Conservation (phyloP, 1,139 yeast genomes). For the Yamadazyma triangularis region DNA sequence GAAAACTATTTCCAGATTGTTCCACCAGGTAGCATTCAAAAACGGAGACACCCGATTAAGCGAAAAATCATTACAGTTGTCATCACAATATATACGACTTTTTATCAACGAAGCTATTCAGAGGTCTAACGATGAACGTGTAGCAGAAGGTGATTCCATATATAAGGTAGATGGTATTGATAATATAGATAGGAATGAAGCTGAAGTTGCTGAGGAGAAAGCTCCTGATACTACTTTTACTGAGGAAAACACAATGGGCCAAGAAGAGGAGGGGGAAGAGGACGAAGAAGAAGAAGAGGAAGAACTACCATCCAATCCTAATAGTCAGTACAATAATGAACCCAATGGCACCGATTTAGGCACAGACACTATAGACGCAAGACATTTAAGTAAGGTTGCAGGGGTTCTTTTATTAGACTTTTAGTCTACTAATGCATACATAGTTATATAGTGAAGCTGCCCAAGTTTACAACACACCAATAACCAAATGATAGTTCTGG, state of each 20-base stretch:
- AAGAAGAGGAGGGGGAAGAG: conserved; percentile 3
- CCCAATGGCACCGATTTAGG: background rate
- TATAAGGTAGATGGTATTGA: conserved; percentile 31
- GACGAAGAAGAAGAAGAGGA: conserved; percentile 2
- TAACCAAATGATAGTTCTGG: conserved; percentile 24
- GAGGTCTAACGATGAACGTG: conserved; percentile 53
- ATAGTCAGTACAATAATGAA: background rate
- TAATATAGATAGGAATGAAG: conserved; percentile 15
- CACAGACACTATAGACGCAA: conserved; percentile 40
- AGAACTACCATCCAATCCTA: background rate
- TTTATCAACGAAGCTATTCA: conserved; percentile 62
- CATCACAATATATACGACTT: conserved; percentile 54
- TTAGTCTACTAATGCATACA: conserved; percentile 13
- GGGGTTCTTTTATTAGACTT: conserved; percentile 57
- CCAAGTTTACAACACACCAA: conserved; percentile 22
- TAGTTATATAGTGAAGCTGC: background rate
- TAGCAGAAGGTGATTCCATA: conserved; percentile 26
- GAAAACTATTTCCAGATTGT: conserved; percentile 50
- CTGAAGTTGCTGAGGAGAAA: conserved; percentile 13
- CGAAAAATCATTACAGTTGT: conserved; percentile 43
- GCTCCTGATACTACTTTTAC: conserved; percentile 18
- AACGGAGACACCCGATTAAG: conserved; percentile 46
- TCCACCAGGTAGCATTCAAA: conserved; percentile 50
- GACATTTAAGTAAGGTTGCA: conserved; percentile 50
- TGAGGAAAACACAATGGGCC: conserved; percentile 12